phyloP scores from a whole-genome alignment of 2,329 filamentous ascomycete species.

The Verticillium dahliae region DNA sequence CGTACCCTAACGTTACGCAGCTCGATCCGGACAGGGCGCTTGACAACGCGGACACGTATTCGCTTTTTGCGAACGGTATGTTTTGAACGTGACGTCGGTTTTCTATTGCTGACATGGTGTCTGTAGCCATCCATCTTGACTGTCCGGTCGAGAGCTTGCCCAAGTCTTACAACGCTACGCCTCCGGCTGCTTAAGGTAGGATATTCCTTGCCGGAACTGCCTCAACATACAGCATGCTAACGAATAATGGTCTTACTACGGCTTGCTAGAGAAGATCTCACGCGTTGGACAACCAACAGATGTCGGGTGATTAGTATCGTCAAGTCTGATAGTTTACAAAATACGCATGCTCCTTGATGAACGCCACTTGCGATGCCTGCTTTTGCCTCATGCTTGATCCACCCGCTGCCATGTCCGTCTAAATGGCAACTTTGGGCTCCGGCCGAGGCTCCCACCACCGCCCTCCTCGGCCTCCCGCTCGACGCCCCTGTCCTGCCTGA shows the following conservation, averaged over 20 bases:
- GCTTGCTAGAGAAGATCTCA: no score
- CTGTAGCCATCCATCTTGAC: neutral
- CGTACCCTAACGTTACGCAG: constrained; percentile 13
- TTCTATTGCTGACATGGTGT: neutral
- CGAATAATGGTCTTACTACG: no score
- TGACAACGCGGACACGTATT: constrained; percentile 15
- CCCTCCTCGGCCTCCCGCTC: neutral
- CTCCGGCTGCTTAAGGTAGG: no score
- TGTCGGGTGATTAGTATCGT: no score
- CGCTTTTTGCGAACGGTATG: constrained; percentile 9
- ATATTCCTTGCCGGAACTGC: no score
- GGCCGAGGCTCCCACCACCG: neutral
- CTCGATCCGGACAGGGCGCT: constrained; percentile 9
- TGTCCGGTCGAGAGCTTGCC: neutral
- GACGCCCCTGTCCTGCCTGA: constrained; percentile 13
- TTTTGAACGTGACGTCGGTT: neutral
- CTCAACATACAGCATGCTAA: no score
- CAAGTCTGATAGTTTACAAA: no score
- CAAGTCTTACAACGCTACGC: neutral
- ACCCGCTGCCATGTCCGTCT: neutral
- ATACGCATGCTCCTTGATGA: no score
- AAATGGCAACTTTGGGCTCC: neutral
- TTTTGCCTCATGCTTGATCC: neutral
- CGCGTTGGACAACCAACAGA: no score
- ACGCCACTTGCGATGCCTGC: no score